Conservation (phyloP, 768 basidiomycete genomes). For the Suillus fuscotomentosus region DNA sequence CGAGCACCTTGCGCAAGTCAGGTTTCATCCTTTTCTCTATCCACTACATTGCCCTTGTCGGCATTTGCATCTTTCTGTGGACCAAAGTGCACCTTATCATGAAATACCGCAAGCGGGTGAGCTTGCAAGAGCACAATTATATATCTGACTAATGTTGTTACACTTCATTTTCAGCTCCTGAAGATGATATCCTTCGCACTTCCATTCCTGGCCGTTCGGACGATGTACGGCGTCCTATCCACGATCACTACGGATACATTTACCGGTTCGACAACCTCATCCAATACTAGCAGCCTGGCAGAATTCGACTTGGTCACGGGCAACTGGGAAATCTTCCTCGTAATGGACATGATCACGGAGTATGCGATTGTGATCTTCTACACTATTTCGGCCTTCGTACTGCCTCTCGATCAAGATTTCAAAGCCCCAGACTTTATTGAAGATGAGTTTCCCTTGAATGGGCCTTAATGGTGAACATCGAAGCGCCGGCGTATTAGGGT, state of each 20-base stretch:
- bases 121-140: conserved; percentile 23
- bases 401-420: conserved; percentile 33
- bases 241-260: conserved; percentile 44
- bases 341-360: conserved; percentile 63
- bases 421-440: conserved; percentile 11
- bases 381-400: conserved; percentile 24
- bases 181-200: conserved; percentile 51
- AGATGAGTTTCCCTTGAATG: conserved; percentile 24
- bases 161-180: conserved; percentile 45
- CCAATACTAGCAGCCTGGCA: conserved; percentile 34
- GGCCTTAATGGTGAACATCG: not conserved
- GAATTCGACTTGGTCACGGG: conserved; percentile 59
- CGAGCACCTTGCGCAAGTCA: conserved; percentile 28
- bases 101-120: conserved; percentile 25
- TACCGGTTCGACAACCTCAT: conserved; percentile 31
- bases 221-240: conserved; percentile 52
- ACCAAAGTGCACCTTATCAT: conserved; percentile 39
- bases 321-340: conserved; percentile 55
- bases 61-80: conserved; percentile 51
- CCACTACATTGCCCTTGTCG: conserved; percentile 43
- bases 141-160: conserved; percentile 7
- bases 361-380: conserved; percentile 49
- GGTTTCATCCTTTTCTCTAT: conserved; percentile 33
- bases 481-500: not conserved
- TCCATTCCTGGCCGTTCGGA: conserved; percentile 54